Evolutionary conservation across 495 filamentous ascomycete genomes (phyloP).

Genomic region (Talaromyces borbonicus): DNA sequence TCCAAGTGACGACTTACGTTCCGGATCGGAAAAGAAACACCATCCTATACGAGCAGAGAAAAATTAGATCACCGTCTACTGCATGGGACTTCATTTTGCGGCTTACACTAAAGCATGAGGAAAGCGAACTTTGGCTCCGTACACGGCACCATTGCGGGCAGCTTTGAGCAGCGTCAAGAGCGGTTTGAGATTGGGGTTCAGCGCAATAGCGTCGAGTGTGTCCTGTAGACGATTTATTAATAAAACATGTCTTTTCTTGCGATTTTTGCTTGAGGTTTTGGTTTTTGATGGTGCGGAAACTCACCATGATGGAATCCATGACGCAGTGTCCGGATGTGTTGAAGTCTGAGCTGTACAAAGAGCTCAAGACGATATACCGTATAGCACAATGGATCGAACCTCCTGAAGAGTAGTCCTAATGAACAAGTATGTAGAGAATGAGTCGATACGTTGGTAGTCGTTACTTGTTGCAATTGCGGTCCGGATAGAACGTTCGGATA

Average conservation of each 20-base stretch:
- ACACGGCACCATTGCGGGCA: constrained; percentile 92
- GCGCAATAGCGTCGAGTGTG: constrained; percentile 54
- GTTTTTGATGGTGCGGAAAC: neutral
- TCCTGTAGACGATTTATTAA: neutral
- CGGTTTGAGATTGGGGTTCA: constrained; percentile 75
- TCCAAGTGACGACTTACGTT: constrained; percentile 54
- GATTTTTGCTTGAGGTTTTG: too few relatives aligned
- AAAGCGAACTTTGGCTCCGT: constrained; percentile 96
- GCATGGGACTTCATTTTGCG: neutral
- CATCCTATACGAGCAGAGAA: constrained; percentile 52
- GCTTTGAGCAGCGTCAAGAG: constrained; percentile 76
- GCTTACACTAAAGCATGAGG: constrained; percentile 89
- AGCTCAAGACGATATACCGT: too few relatives aligned
- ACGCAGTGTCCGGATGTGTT: neutral
- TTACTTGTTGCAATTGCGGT: too few relatives aligned
- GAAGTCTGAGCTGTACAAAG: neutral
- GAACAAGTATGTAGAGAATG: too few relatives aligned
- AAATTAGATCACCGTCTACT: neutral
- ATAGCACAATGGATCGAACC: too few relatives aligned
- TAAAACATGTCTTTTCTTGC: too few relatives aligned
- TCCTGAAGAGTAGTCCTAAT: too few relatives aligned
- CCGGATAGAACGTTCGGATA: neutral
- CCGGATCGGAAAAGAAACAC: constrained; percentile 89
- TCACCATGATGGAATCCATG: constrained; percentile 10
- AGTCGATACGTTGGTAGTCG: too few relatives aligned